These are phyloP conservation scores for Stevia rebaudiana DNA, from an alignment of 140 eudicot species.

Conservation along the genomic window DNA sequence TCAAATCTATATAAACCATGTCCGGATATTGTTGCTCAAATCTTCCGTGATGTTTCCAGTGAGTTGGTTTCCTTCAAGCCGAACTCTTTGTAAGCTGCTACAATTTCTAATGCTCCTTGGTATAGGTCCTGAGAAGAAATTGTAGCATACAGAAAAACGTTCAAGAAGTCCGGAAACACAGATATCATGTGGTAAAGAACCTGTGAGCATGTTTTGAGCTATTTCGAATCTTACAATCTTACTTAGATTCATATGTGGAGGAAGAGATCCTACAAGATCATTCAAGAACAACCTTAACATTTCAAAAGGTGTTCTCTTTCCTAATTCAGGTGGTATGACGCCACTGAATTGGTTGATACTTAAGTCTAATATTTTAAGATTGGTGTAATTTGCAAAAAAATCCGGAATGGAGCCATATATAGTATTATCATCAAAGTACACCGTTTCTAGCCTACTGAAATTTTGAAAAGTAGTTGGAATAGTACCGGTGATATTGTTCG, in stretches of 20 bases:
- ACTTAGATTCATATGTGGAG: slow-evolving; percentile 17
- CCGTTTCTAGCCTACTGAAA: too few relatives aligned
- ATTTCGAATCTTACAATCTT: slow-evolving; percentile 1
- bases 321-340: not conserved
- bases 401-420: not conserved
- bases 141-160: not conserved
- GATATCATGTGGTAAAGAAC: slow-evolving; percentile 31
- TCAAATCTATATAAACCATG: slow-evolving; percentile 23
- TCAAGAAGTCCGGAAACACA: slow-evolving; percentile 30
- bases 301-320: not conserved
- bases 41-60: slow-evolving; percentile 7
- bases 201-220: slow-evolving; percentile 23
- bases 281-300: not conserved
- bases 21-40: not conserved
- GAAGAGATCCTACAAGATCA: not conserved
- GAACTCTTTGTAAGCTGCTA: slow-evolving; percentile 20
- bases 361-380: not conserved
- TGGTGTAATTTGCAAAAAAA: not conserved
- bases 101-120: slow-evolving; percentile 45
- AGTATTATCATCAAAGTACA: too few relatives aligned
- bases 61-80: slow-evolving; percentile 17
- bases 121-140: slow-evolving; percentile 32
- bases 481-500: not conserved
- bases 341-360: not conserved
- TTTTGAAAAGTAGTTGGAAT: too few relatives aligned